Conservation (phyloP, 371 early-diverging fungal species). For the Rhizopus sp. region DNA sequence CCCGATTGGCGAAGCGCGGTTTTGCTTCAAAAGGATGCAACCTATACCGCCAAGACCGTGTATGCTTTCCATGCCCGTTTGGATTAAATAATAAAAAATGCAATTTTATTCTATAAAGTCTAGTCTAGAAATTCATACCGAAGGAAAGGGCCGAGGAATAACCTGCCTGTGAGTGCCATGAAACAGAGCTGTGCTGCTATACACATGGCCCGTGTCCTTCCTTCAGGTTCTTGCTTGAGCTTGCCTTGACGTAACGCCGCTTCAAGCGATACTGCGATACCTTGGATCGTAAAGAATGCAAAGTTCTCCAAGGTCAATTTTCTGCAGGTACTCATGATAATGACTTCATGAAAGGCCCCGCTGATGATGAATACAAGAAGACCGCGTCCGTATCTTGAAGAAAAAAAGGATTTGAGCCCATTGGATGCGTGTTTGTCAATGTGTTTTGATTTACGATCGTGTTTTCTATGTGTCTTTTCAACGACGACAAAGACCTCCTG, state of each 20-base stretch:
- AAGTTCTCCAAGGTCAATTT: constrained; percentile 39
- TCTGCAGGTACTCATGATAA: constrained; percentile 37
- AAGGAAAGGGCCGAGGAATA: constrained; percentile 27
- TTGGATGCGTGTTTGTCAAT: background rate
- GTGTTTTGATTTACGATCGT: background rate
- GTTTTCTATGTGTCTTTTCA: background rate
- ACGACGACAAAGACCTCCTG: background rate
- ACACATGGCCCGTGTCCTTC: constrained; percentile 9
- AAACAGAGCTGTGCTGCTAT: constrained; percentile 15
- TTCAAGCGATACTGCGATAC: constrained; percentile 27
- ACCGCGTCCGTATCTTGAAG: constrained; percentile 18
- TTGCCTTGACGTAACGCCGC: constrained; percentile 17
- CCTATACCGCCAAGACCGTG: constrained; percentile 49
- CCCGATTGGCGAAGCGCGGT: constrained; percentile 52
- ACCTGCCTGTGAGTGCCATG: constrained; percentile 21
- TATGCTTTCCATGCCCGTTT: constrained; percentile 48
- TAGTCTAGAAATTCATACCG: constrained; percentile 19
- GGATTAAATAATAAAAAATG: constrained; percentile 15
- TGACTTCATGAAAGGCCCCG: constrained; percentile 40
- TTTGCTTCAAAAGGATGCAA: constrained; percentile 49
- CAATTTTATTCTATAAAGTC: background rate
- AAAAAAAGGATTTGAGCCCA: constrained; percentile 1
- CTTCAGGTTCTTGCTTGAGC: constrained; percentile 22
- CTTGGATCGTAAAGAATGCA: constrained; percentile 35
- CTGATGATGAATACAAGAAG: constrained; percentile 34